Conservation (phyloP, 768 basidiomycete species). For the Pleurotus tuber-regium region DNA sequence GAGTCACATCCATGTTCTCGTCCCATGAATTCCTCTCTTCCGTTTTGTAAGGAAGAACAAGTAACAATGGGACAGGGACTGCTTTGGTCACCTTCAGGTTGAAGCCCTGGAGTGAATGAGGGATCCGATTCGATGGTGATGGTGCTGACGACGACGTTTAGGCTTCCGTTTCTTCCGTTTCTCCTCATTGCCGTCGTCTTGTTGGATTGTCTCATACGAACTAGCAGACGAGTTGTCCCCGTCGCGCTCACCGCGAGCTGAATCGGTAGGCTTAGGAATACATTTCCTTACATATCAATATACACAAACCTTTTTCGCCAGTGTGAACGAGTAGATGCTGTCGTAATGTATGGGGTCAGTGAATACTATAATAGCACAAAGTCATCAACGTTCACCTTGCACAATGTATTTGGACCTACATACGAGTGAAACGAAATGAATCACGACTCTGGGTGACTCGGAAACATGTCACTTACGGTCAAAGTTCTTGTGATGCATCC, state of each 20-base stretch:
- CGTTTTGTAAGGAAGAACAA: constrained; percentile 42
- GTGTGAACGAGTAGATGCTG: constrained; percentile 86
- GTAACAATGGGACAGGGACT: constrained; percentile 59
- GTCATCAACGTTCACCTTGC: constrained; percentile 74
- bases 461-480: constrained; percentile 17
- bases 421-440: no score
- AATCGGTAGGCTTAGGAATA: constrained; percentile 61
- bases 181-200: background rate
- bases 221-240: no score
- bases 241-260: no score
- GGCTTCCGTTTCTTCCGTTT: constrained; percentile 27
- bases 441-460: no score
- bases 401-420: constrained; percentile 62
- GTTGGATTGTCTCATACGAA: no score
- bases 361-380: no score
- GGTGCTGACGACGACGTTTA: constrained; percentile 75
- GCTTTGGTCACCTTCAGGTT: constrained; percentile 53
- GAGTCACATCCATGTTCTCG: constrained; percentile 48
- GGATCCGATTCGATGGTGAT: constrained; percentile 72
- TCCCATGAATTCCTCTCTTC: constrained; percentile 78
- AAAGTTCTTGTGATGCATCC: constrained; percentile 72
- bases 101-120: constrained; percentile 59
- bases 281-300: constrained; percentile 74
- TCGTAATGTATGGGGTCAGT: no score
- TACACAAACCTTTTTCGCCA: constrained; percentile 75